phyloP scores from a whole-genome alignment of 768 basidiomycete species.

The Leccinum boreale region DNA sequence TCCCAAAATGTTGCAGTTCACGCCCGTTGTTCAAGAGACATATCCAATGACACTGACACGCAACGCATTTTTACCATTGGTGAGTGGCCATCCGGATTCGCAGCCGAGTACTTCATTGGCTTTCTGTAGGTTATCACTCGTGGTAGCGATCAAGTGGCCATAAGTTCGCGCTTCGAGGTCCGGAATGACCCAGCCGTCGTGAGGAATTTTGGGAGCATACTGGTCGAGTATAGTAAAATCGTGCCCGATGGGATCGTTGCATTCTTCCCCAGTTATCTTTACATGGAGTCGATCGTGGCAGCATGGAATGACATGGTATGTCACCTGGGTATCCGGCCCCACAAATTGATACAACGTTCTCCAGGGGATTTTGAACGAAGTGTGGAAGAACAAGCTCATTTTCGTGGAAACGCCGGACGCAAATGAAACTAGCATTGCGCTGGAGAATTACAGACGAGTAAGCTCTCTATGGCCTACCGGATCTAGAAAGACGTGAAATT shows the following conservation, averaged over 20 bases:
- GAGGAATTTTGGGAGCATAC: constrained; percentile 96
- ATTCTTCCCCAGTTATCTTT: constrained; percentile 98
- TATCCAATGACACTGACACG: constrained; percentile 97
- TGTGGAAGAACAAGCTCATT: constrained; percentile 99
- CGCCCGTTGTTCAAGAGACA: constrained; percentile 93
- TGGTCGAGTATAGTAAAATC: constrained; percentile 96
- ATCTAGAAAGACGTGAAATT: not conserved
- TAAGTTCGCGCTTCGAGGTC: constrained; percentile 98
- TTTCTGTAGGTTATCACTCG: constrained; percentile 83
- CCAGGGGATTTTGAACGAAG: constrained; percentile 97
- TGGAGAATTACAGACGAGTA: constrained; percentile 96
- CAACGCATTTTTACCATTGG: constrained; percentile 94
- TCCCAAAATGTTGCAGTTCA: constrained; percentile 98
- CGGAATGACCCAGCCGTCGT: constrained; percentile 99
- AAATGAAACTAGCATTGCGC: constrained; percentile 95
- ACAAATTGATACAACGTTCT: constrained; percentile 2
- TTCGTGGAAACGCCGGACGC: constrained; percentile 99
- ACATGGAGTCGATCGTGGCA: constrained; percentile 99
- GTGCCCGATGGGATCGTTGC: constrained; percentile 98
- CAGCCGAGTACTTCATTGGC: not conserved
- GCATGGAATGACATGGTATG: constrained; percentile 99
- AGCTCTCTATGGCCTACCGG: constrained; percentile 6
- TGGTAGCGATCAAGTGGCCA: constrained; percentile 97
- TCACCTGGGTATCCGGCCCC: not conserved
- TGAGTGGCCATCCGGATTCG: constrained; percentile 33